Conservation (phyloP, 2,329 filamentous ascomycete species). For the Furcasterigmium furcatum region DNA sequence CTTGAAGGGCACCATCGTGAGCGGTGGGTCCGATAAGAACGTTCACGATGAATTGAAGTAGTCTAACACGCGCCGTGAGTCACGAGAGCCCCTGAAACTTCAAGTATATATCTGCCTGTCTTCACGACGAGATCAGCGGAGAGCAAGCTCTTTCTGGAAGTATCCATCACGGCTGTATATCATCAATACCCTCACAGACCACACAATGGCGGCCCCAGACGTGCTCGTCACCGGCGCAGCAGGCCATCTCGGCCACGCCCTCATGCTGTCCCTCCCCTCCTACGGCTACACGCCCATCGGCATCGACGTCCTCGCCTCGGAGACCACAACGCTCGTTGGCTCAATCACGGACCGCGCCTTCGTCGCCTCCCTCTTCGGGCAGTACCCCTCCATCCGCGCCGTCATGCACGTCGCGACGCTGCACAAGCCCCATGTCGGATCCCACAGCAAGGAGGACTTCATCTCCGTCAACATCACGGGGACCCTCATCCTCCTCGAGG, state of each 20-base stretch:
- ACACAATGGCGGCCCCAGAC: conserved; percentile 12
- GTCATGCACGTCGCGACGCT: conserved; percentile 43
- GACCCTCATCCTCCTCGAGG: conserved; percentile 37
- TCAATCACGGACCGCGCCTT: conserved; percentile 32
- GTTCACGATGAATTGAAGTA: too few relatives aligned
- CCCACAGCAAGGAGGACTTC: conserved; percentile 39
- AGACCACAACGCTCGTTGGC: conserved; percentile 30
- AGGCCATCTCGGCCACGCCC: conserved; percentile 41
- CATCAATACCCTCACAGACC: too few relatives aligned
- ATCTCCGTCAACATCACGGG: conserved; percentile 41
- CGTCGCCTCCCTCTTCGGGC: conserved; percentile 23
- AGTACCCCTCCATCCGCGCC: conserved; percentile 28
- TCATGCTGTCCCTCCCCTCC: conserved; percentile 34
- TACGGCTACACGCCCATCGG: conserved; percentile 37
- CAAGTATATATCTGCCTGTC: neutral
- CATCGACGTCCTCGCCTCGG: conserved; percentile 36
- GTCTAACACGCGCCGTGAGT: too few relatives aligned
- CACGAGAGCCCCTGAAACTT: neutral
- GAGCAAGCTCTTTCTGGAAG: neutral
- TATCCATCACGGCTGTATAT: too few relatives aligned
- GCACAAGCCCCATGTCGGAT: conserved; percentile 44
- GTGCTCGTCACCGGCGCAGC: conserved; percentile 44
- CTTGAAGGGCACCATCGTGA: too few relatives aligned
- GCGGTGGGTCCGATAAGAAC: too few relatives aligned
- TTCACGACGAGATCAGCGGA: neutral